Base-by-base conservation (phyloP, 2,329 filamentous ascomycete species). In the Nannizzia gypsea region DNA sequence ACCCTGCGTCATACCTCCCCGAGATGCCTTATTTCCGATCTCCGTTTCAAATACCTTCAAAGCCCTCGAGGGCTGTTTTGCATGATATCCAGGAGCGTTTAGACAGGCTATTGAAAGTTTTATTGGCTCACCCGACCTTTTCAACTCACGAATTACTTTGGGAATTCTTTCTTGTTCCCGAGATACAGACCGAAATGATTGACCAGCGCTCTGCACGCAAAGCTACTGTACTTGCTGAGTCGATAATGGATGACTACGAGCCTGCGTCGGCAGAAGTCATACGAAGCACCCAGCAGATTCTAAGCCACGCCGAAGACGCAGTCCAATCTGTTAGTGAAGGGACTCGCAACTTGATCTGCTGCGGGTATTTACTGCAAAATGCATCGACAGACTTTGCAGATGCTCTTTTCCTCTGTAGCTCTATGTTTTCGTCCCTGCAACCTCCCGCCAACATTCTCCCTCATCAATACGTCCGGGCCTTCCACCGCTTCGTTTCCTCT, bases 141-240 rank as follows among this genome's bases (percentile, higher is more conserved):
- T 83, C 90, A 0, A 96, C 89, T 0, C 95, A 99, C 69, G 93
- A 99, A 75, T 90, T 97, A 81, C 81, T 99, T 1, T 99, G 93
- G 95, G 93, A 99, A 68, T 99, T 99, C 75, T 96, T 99, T 73
- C 81, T 99, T 0, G 91, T 99, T 11, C 93, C 93, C 1, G 93
- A 99, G 66, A 83, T 99, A 56, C 89, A 96, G 70, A 82, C 89
- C 0, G 85, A 90, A 20, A 90, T 91, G 83, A 92, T 97, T 80
- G 87, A 89, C 58, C 87, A 95, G 71, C 84, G 93, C 56, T 95
- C 89, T 64, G 84, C 85, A 59, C 83, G 90, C 63, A 99, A 99
- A 74, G 88, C 90, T 3, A 87, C 91, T 70, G 84, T 87, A 0
- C 82, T 92, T 28, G 78, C 83, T 2, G 93, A 99, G 69, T 91